Percentiles rank a stretch among this genome's conserved stretches.
phyloP scores from a whole-genome alignment of 371 early-diverging fungal genomes.

The Chytridium lagenaria region DNA sequence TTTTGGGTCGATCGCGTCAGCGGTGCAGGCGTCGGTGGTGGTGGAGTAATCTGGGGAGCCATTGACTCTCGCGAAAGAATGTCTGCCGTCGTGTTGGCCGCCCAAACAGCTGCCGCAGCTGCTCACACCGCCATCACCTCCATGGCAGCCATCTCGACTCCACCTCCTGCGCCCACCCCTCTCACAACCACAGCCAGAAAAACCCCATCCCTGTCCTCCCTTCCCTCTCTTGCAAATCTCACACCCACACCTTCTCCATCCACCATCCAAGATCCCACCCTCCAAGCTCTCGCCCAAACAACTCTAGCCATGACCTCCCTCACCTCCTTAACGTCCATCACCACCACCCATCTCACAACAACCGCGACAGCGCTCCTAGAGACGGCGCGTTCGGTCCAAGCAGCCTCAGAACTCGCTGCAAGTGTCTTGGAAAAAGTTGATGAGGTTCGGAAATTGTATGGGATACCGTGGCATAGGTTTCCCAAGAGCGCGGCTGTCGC shows the following conservation, averaged over 20 bases:
- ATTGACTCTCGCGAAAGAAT: not conserved
- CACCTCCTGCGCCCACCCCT: not conserved
- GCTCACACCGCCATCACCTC: not conserved
- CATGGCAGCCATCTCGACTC: not conserved
- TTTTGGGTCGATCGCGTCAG: not conserved
- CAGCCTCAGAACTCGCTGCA: not conserved
- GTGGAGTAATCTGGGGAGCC: not conserved
- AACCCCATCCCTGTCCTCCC: not conserved
- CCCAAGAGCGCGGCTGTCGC: not conserved
- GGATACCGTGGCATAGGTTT: not conserved
- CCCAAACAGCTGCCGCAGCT: not conserved
- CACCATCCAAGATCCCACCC: too few relatives aligned
- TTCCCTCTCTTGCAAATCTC: not conserved
- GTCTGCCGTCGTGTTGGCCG: not conserved
- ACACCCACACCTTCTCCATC: not conserved
- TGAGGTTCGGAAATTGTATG: slow-evolving; percentile 15
- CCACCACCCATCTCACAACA: too few relatives aligned
- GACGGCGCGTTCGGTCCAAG: too few relatives aligned
- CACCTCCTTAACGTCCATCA: too few relatives aligned
- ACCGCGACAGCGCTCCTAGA: too few relatives aligned
- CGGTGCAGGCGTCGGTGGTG: not conserved
- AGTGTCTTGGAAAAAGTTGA: slow-evolving; percentile 12
- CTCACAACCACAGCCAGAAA: not conserved
- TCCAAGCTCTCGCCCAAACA: too few relatives aligned
- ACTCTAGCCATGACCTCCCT: too few relatives aligned